Conservation (phyloP, 2,329 filamentous ascomycete genomes). For the Ceratocystis ficicola region DNA sequence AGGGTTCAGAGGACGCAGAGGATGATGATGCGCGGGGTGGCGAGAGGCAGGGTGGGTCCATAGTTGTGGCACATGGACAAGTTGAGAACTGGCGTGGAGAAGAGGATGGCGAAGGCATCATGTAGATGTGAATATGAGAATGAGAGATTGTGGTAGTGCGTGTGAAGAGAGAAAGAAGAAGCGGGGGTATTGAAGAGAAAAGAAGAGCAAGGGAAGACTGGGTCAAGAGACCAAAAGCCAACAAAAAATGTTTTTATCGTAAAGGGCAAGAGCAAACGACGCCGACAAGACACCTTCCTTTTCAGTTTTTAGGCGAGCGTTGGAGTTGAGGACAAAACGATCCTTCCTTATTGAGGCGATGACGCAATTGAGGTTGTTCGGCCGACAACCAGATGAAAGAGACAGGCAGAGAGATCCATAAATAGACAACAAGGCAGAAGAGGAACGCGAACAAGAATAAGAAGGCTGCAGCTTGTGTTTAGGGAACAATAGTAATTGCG, state of each 20-base stretch:
- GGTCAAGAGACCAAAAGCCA: background rate
- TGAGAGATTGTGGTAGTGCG: conserved; percentile 11
- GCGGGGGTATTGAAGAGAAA: background rate
- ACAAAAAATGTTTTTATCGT: background rate
- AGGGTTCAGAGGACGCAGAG: background rate
- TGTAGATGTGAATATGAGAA: background rate
- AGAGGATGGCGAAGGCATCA: background rate
- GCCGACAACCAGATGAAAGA: background rate
- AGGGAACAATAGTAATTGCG: too few species aligned
- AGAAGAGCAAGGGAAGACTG: background rate
- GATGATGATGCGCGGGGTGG: background rate
- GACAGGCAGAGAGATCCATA: background rate
- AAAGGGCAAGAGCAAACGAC: background rate
- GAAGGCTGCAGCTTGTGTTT: too few species aligned
- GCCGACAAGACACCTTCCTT: background rate
- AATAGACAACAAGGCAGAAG: background rate
- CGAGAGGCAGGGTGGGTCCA: background rate
- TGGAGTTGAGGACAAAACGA: background rate
- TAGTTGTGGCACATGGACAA: background rate
- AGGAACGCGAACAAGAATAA: too few species aligned
- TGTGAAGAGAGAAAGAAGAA: background rate
- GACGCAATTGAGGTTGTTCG: background rate
- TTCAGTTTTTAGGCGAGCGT: background rate
- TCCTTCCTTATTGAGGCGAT: conserved; percentile 1
- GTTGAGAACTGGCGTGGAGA: background rate